phyloP scores from a whole-genome alignment of 192 early-diverging fungal species.

The Coemansia sp. region DNA sequence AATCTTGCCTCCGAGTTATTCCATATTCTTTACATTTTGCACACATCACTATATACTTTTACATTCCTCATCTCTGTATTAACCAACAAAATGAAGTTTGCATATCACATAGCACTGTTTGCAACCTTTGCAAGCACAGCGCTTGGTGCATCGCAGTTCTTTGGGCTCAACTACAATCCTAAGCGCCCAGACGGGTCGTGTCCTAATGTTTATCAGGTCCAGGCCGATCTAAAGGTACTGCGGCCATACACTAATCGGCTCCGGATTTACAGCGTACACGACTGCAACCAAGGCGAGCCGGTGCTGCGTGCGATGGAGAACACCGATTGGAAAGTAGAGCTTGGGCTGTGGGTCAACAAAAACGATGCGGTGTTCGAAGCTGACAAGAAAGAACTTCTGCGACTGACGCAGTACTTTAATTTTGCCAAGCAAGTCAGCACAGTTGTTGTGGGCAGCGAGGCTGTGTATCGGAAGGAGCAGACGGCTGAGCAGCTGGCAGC shows the following conservation, averaged over 20 bases:
- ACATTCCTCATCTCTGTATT: not conserved
- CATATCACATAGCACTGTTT: slow-evolving; percentile 9
- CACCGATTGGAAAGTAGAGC: slow-evolving; percentile 57
- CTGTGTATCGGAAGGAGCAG: slow-evolving; percentile 56
- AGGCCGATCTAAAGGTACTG: slow-evolving; percentile 59
- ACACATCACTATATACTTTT: not conserved
- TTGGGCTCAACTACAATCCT: slow-evolving; percentile 63
- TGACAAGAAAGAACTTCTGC: slow-evolving; percentile 32
- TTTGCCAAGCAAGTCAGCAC: slow-evolving; percentile 52
- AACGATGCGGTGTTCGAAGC: slow-evolving; percentile 39
- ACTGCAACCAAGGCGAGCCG: slow-evolving; percentile 60
- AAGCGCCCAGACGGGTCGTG: slow-evolving; percentile 55
- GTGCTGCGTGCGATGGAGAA: slow-evolving; percentile 60
- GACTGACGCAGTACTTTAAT: slow-evolving; percentile 29
- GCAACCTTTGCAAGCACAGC: slow-evolving; percentile 21
- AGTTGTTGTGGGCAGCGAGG: slow-evolving; percentile 61
- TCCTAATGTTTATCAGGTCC: slow-evolving; percentile 57
- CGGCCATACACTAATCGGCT: slow-evolving; percentile 55
- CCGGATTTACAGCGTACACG: slow-evolving; percentile 61
- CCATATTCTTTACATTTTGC: not conserved
- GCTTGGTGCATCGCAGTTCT: slow-evolving; percentile 34
- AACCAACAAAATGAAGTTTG: slow-evolving; percentile 10
- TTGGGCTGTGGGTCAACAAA: slow-evolving; percentile 63
- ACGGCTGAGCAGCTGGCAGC: slow-evolving; percentile 29
- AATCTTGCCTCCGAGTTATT: not conserved